phyloP scores from a whole-genome alignment of 2,329 filamentous ascomycete species.

The Penicillium crustosum region DNA sequence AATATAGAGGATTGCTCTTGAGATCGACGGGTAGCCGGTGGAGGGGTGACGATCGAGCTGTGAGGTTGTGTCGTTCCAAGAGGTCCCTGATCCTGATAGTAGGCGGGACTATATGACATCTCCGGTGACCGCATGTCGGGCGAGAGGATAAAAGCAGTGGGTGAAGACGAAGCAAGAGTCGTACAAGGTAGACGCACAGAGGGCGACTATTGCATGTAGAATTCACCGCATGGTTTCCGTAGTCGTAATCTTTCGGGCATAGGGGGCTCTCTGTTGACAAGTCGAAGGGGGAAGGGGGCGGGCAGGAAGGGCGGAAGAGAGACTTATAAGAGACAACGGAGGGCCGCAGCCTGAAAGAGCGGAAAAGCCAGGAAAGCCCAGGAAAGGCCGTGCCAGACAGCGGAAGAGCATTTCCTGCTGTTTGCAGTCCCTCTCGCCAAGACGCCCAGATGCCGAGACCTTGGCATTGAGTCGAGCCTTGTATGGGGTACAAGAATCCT shows the following conservation, averaged over 20 bases:
- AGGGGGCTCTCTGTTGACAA: slow-evolving; percentile 10
- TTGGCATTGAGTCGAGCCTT: slow-evolving; percentile 28
- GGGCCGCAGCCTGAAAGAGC: slow-evolving; percentile 19
- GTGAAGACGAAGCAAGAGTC: slow-evolving; percentile 14
- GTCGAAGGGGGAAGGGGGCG: slow-evolving; percentile 7
- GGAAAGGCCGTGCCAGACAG: slow-evolving; percentile 25
- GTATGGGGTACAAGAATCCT: slow-evolving; percentile 1
- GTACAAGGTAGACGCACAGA: slow-evolving; percentile 23
- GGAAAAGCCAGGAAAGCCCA: slow-evolving; percentile 24
- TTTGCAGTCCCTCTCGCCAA: slow-evolving; percentile 28
- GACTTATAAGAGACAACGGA: slow-evolving; percentile 18
- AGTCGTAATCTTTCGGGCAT: slow-evolving; percentile 2
- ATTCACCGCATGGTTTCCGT: slow-evolving; percentile 25
- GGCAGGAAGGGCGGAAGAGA: slow-evolving; percentile 12
- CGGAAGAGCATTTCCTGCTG: slow-evolving; percentile 25
- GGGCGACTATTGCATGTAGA: slow-evolving; percentile 19
- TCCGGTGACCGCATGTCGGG: slow-evolving; percentile 34
- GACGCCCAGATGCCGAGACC: slow-evolving; percentile 35
- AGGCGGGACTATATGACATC: slow-evolving; percentile 40
- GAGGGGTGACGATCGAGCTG: slow-evolving; percentile 22
- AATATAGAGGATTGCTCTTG: slow-evolving; percentile 22
- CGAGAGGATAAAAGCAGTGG: slow-evolving; percentile 12
- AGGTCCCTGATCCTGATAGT: slow-evolving; percentile 32
- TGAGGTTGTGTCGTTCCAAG: slow-evolving; percentile 25
- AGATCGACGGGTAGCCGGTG: slow-evolving; percentile 20